Percentiles rank a stretch among this genome's conserved stretches.
These are phyloP conservation scores for Boletus sp. DNA, from an alignment of 768 basidiomycete genomes.

Conservation along the genomic window DNA sequence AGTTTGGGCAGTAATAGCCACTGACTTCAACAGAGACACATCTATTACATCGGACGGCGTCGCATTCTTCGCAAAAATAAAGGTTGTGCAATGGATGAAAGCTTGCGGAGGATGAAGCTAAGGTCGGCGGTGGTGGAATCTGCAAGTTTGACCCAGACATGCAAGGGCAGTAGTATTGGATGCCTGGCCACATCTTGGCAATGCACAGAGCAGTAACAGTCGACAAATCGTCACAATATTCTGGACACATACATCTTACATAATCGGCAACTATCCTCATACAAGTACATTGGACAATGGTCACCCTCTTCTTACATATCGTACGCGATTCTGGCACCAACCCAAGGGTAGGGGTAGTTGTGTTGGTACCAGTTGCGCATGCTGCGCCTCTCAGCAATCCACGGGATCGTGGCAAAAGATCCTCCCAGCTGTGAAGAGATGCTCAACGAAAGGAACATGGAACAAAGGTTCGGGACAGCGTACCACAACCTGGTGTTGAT, in stretches of 20 bases:
- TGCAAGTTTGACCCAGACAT: conserved; percentile 44
- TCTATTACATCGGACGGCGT: conserved; percentile 87
- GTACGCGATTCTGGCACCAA: conserved; percentile 69
- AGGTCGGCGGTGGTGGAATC: conserved; percentile 66
- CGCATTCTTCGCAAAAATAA: conserved; percentile 99
- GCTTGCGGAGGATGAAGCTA: conserved; percentile 72
- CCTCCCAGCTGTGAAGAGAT: conserved; percentile 68
- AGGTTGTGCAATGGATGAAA: conserved; percentile 83
- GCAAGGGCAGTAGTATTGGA: conserved; percentile 75
- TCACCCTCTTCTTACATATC: conserved; percentile 31
- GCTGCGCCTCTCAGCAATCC: conserved; percentile 69
- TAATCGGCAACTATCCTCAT: conserved; percentile 2
- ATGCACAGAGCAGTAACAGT: not conserved
- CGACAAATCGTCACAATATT: not conserved
- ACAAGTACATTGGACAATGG: conserved; percentile 1
- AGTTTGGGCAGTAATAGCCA: conserved; percentile 97
- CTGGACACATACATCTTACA: conserved; percentile 7
- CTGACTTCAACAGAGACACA: conserved; percentile 93
- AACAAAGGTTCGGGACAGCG: conserved; percentile 30
- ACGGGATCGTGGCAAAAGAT: conserved; percentile 82
- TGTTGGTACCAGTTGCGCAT: conserved; percentile 91
- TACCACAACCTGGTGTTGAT: conserved; percentile 81
- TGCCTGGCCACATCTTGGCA: conserved; percentile 41
- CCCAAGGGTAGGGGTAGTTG: conserved; percentile 88
- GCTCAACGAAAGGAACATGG: not conserved